Conservation (phyloP, 768 basidiomycete genomes). For the Pleurotus sapidus region DNA sequence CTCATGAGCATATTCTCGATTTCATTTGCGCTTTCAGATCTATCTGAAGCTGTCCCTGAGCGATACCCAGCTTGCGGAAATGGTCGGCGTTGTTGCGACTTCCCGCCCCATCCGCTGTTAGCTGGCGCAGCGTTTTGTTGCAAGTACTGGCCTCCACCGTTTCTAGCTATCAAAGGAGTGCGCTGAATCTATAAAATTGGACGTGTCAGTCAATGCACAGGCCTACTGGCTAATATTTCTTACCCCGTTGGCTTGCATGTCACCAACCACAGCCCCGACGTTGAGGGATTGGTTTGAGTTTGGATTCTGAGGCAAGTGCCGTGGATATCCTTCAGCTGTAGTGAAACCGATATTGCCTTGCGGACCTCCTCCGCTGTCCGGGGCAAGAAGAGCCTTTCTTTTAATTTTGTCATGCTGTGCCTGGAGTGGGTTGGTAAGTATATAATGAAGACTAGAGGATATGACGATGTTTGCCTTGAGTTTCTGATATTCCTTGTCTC, state of each 20-base stretch:
- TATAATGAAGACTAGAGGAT: background rate
- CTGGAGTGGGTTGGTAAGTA: slow-evolving; percentile 29
- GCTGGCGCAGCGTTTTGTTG: slow-evolving; percentile 27
- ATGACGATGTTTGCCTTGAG: slow-evolving; percentile 53
- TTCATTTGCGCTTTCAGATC: slow-evolving; percentile 67
- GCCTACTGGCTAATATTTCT: background rate
- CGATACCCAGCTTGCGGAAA: slow-evolving; percentile 40
- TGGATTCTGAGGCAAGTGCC: slow-evolving; percentile 22
- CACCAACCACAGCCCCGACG: slow-evolving; percentile 54
- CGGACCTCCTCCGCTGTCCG: slow-evolving; percentile 22
- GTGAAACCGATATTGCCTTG: slow-evolving; percentile 13
- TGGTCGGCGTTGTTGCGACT: slow-evolving; percentile 48
- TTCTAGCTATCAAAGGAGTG: slow-evolving; percentile 61
- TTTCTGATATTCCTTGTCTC: slow-evolving; percentile 86
- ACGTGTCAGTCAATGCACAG: background rate
- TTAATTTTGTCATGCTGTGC: slow-evolving; percentile 80
- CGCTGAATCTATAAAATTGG: slow-evolving; percentile 53
- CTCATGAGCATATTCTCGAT: slow-evolving; percentile 64
- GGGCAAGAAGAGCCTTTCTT: slow-evolving; percentile 69
- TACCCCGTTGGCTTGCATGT: slow-evolving; percentile 68
- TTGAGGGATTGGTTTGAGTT: slow-evolving; percentile 34
- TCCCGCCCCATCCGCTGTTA: slow-evolving; percentile 27
- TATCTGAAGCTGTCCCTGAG: slow-evolving; percentile 48
- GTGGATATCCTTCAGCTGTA: slow-evolving; percentile 12
- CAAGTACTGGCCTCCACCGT: slow-evolving; percentile 25